A percentile compares a stretch with the other conserved stretches of the same genome.
These are phyloP conservation scores for Suhomyces coccinellae DNA, from an alignment of 1,139 yeast genomes.

Conservation along the genomic window DNA sequence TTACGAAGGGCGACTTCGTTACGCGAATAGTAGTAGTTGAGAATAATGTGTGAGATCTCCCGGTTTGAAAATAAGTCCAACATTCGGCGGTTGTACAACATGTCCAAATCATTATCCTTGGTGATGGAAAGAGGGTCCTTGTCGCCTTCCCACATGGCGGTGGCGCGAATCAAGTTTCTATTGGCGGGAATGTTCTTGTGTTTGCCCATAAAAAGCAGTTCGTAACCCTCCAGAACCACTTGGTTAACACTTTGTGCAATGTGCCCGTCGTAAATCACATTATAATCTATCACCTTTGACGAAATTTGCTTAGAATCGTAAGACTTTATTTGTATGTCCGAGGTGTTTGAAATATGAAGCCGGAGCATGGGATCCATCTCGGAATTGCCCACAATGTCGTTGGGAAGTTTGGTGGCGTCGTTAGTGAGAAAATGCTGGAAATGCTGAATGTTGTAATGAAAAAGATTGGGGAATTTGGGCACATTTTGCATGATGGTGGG, in stretches of 20 bases:
- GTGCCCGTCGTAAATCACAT: conserved; percentile 4
- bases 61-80: conserved; percentile 7
- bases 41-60: conserved; percentile 5
- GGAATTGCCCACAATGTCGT: not conserved
- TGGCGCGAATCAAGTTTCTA: not conserved
- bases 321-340: conserved; percentile 1
- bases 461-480: conserved; percentile 3
- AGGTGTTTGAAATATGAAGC: conserved; percentile 14
- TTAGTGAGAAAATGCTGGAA: conserved; percentile 12
- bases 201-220: conserved; percentile 12
- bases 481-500: conserved; percentile 4
- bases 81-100: conserved; percentile 6
- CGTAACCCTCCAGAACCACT: conserved; percentile 10
- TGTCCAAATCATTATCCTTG: conserved; percentile 5
- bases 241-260: conserved; percentile 3
- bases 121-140: conserved; percentile 13
- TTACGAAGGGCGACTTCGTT: conserved; percentile 1
- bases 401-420: conserved; percentile 4
- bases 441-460: conserved; percentile 16
- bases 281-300: conserved; percentile 3
- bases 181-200: not conserved
- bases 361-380: conserved; percentile 14
- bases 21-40: conserved; percentile 8
- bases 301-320: not conserved
- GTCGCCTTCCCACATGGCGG: conserved; percentile 13